phyloP scores from a whole-genome alignment of 1,284 basidiomycete genomes.

The Cryptococcus hybrid region DNA sequence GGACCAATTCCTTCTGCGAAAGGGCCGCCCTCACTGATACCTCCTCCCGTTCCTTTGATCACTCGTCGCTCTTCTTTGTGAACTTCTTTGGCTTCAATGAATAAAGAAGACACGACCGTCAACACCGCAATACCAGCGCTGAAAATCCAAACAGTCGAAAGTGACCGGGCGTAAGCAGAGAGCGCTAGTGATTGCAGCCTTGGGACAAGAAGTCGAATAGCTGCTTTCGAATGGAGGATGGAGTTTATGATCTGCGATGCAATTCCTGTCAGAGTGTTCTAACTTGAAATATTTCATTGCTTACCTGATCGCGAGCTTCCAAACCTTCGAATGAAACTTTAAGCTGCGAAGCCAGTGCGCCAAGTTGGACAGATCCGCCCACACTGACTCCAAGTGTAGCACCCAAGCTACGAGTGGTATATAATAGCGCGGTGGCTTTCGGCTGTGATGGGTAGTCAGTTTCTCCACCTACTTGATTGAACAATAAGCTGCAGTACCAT shows the following conservation, averaged over 20 bases:
- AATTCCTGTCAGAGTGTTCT: not conserved
- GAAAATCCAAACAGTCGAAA: slow-evolving; percentile 29
- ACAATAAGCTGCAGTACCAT: slow-evolving; percentile 30
- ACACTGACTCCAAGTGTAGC: slow-evolving; percentile 44
- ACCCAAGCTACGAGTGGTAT: slow-evolving; percentile 46
- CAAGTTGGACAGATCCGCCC: slow-evolving; percentile 45
- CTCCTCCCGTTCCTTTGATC: slow-evolving; percentile 3
- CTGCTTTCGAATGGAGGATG: slow-evolving; percentile 48
- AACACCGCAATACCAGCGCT: slow-evolving; percentile 26
- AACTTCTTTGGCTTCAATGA: slow-evolving; percentile 30
- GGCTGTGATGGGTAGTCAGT: slow-evolving; percentile 19
- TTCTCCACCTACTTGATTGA: too few species aligned
- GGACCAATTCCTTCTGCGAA: slow-evolving; percentile 11
- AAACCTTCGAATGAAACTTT: slow-evolving; percentile 11
- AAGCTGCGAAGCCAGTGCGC: slow-evolving; percentile 28
- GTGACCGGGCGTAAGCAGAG: slow-evolving; percentile 38
- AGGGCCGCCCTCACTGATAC: slow-evolving; percentile 2
- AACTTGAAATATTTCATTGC: not conserved
- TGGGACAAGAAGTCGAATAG: slow-evolving; percentile 31
- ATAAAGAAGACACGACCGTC: slow-evolving; percentile 28
- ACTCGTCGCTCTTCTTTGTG: slow-evolving; percentile 2
- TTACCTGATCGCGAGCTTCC: slow-evolving; percentile 19
- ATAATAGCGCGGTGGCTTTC: slow-evolving; percentile 48
- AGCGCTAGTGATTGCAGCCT: slow-evolving; percentile 27
- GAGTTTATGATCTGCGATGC: slow-evolving; percentile 30